Base-by-base conservation (phyloP, 345 rosid species). In the Durio zibethinus region DNA sequence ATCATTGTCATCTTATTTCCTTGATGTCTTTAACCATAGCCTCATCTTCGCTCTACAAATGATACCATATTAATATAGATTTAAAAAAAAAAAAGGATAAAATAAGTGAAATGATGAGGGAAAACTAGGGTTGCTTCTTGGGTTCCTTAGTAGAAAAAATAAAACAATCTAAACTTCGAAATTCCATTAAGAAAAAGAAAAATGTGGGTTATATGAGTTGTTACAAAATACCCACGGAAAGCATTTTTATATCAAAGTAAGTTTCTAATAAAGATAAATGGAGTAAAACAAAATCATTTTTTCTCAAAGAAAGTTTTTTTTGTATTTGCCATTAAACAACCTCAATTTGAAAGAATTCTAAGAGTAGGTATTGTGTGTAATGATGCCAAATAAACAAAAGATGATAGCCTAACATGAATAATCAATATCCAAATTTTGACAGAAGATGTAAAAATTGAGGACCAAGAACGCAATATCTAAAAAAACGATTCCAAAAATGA, bases 1-100 rank as follows among this genome's bases (percentile, higher is more conserved):
- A 80, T 93, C 91, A 78, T 89, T 90, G 76, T 91, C 98, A 83
- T 90, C n/a, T n/a, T n/a, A n/a, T n/a, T n/a, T n/a, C 98, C 42
- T 89, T 88, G 3, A 88, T 78, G 23, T 90, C 87, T 59, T 71
- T 61, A 29, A 50, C 75, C 45, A 71, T 61, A 31, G 75, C 60
- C 60, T 70, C 74, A 60, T 80, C 90, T 74, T 92, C 94, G 29
- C 57, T 81, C 87, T 86, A 78, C 53, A 21, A n/a, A 61, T 1
- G 21, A 45, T 5, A 75, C 36, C 35, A 25, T 53, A 42, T 43
- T 12, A 48, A 59, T 38, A 42, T 43, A 40, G 3, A 29, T 25
- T 48, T 18, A 6, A 15, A 29, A 31, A 2, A 7, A 71, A 14
- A 36, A 20, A 31, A 21, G 6, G 25, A 20, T 3, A 43, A 31